These are phyloP conservation scores for Pichia sporocuriosa DNA, from an alignment of 805 yeast genomes.

Conservation along the genomic window DNA sequence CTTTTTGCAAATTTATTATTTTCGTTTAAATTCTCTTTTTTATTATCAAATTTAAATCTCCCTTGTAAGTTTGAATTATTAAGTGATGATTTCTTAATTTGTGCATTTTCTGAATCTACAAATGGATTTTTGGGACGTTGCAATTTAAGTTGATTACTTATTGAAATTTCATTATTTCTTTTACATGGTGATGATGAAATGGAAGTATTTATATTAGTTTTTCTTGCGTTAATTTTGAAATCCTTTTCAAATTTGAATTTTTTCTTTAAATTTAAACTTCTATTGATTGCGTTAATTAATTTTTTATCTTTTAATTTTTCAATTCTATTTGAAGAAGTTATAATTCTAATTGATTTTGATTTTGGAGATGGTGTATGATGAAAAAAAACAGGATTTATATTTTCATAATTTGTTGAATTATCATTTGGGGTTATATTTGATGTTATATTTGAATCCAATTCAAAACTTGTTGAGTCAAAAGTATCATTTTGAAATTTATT, in stretches of 20 bases:
- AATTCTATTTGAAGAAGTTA: conserved; percentile 10
- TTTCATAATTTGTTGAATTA: conserved; percentile 5
- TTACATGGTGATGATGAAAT: conserved; percentile 7
- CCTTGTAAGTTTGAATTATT: conserved; percentile 6
- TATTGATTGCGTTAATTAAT: conserved; percentile 6
- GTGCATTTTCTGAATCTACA: too few species aligned
- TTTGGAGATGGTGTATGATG: conserved; percentile 11
- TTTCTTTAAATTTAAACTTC: conserved; percentile 2
- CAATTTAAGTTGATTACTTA: too few species aligned
- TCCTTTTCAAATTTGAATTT: background rate
- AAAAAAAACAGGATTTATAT: conserved; percentile 6
- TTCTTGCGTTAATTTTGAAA: background rate
- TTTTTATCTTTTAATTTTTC: conserved; percentile 8
- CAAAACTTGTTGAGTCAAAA: conserved; percentile 9
- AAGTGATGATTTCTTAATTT: too few species aligned
- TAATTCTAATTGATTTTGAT: conserved; percentile 7
- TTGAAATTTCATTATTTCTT: conserved; percentile 3
- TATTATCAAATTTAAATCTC: background rate
- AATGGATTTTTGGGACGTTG: too few species aligned
- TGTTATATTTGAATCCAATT: conserved; percentile 8
- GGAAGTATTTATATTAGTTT: too few species aligned
- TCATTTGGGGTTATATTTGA: too few species aligned
- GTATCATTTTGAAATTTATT: conserved; percentile 1
- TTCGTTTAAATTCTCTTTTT: background rate
- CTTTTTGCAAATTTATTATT: background rate